Base-by-base conservation (phyloP, 2,329 filamentous ascomycete genomes). In the Aspergillus ustus region DNA sequence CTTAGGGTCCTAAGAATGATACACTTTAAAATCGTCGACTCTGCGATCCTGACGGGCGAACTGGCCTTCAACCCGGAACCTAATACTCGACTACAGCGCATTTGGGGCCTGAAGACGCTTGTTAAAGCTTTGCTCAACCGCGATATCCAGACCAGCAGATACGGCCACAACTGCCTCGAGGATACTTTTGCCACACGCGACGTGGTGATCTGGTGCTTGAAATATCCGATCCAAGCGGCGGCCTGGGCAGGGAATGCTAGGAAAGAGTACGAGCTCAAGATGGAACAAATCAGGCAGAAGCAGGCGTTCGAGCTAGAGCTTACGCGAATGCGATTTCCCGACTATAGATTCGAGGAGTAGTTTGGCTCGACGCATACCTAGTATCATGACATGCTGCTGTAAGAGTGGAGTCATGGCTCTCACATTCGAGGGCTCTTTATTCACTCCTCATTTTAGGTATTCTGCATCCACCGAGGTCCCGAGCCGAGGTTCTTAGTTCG, bases 151-250 rank as follows among this genome's bases (percentile, higher is more conserved):
- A 65, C 57, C 22, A 65, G 70, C 2, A 67, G 62, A 9, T 67
- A 66, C 2, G 80, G 82, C 1, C 83, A 85, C 53, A 78, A 82
- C 68, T 78, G 78, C 51, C 64, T 85, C 5, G 81, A 85, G 66
- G 81, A 85, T 70, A 79, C 82, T 0, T 75, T 82, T 37, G 83
- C 83, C 0, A 74, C 79, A 0, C 76, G 83, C 7, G 82, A 85
- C 66, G 66, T 85, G 51, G 74, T 79, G 5, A 68, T 85, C 2
- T 83, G 76, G 74, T 80, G 76, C 59, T 66, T 82, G n/a, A 73
- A 72, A 59, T 74, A 82, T n/a, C 70, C 70, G 2, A 69, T 75
- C 1, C 63, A 62, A 13, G 70, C 84, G 8, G 61, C 67, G 3
- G 69, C 49, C 19, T 80, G 78, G 76, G 80, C 67, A 7, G 19